These are phyloP conservation scores for Lyophyllum atratum DNA, from an alignment of 768 basidiomycete species.

Conservation along the genomic window DNA sequence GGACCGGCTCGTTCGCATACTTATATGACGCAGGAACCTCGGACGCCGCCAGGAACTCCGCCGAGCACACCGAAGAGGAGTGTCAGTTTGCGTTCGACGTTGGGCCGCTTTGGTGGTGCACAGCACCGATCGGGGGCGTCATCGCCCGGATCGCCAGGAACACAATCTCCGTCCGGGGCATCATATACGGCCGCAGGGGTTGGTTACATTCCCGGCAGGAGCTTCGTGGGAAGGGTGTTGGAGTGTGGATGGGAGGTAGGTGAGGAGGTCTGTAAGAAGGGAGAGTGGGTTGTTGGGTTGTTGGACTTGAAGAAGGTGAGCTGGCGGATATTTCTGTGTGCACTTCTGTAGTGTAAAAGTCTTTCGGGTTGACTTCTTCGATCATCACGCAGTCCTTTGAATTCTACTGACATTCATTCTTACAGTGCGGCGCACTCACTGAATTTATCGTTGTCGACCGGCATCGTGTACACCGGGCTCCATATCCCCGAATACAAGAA, in stretches of 20 bases:
- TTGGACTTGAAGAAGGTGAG: constrained; percentile 79
- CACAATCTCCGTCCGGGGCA: not conserved
- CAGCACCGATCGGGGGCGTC: constrained; percentile 1
- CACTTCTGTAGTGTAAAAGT: not conserved
- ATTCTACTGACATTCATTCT: constrained; percentile 17
- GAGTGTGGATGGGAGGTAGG: constrained; percentile 83
- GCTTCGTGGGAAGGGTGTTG: constrained; percentile 82
- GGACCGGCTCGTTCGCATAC: constrained; percentile 7
- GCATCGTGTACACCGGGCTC: constrained; percentile 72
- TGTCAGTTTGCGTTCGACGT: constrained; percentile 19
- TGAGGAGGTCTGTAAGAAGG: constrained; percentile 64
- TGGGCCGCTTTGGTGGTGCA: constrained; percentile 17
- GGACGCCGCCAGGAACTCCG: constrained; percentile 7
- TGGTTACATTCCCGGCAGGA: constrained; percentile 85
- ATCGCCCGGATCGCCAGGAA: not conserved
- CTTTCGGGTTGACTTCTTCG: not conserved
- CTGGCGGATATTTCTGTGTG: constrained; percentile 7
- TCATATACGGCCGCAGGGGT: constrained; percentile 33
- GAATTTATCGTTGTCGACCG: constrained; percentile 87
- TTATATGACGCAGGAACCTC: not conserved
- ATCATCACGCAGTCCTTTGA: not conserved
- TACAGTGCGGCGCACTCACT: constrained; percentile 81
- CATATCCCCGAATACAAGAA: constrained; percentile 52
- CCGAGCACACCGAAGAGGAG: constrained; percentile 18
- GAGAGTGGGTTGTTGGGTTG: constrained; percentile 88